These are phyloP conservation scores for Carex pumila DNA, from an alignment of 176 grass and related monocot species.

Conservation along the genomic window DNA sequence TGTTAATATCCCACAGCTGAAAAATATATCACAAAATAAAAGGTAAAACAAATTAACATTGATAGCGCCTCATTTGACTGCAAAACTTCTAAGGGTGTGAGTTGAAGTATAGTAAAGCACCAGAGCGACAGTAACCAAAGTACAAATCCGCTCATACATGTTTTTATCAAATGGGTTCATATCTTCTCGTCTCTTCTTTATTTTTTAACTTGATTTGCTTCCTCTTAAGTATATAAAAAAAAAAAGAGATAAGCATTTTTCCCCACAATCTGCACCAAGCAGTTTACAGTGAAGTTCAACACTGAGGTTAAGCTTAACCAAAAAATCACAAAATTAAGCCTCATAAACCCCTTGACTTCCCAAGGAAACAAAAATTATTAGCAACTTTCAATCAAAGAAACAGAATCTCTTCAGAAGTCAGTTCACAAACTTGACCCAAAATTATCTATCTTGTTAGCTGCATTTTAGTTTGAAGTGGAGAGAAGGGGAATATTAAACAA, in stretches of 20 bases:
- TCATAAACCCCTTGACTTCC: neutral
- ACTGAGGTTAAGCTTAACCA: neutral
- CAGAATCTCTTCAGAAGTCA: neutral
- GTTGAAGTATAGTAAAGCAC: neutral
- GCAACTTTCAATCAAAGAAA: neutral
- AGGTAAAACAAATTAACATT: constrained; percentile 1
- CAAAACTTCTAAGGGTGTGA: neutral
- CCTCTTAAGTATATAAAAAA: neutral
- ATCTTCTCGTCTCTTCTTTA: neutral
- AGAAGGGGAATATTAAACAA: neutral
- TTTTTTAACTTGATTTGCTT: neutral
- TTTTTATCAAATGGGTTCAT: neutral
- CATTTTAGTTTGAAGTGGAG: neutral
- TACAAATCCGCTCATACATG: neutral
- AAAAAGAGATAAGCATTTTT: neutral
- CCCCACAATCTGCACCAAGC: neutral
- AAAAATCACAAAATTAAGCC: neutral
- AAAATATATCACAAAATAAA: constrained; percentile 14
- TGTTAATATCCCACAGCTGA: constrained; percentile 95
- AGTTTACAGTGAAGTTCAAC: neutral
- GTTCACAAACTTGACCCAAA: constrained; percentile 10
- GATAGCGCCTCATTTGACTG: neutral
- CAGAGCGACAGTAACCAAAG: neutral
- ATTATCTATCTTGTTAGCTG: neutral
- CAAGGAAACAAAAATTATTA: neutral